Conservation (phyloP, 169 alveolate genomes). For the Toxoplasma gondii region DNA sequence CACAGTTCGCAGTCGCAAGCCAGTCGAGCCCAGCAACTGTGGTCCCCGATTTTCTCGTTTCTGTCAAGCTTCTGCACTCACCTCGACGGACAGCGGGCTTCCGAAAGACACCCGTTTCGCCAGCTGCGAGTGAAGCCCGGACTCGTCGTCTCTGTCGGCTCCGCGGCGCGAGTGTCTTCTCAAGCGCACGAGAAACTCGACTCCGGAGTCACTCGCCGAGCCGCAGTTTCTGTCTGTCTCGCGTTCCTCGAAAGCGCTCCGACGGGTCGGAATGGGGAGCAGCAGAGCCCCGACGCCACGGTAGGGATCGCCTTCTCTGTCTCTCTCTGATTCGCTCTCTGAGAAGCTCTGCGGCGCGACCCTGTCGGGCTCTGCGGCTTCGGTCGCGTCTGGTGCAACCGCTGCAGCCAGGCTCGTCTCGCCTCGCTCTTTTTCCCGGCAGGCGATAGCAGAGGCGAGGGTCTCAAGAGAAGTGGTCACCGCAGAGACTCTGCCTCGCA, state of each 20-base stretch:
- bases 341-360: too few relatives aligned
- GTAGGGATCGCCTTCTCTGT: not conserved
- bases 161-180: not conserved
- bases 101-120: conserved; percentile 39
- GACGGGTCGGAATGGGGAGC: conserved; percentile 6
- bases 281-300: not conserved
- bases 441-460: not conserved
- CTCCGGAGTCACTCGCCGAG: not conserved
- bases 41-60: too few relatives aligned
- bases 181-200: not conserved
- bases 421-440: not conserved
- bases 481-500: not conserved
- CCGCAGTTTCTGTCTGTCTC: not conserved
- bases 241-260: not conserved
- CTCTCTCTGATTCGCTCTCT: too few relatives aligned
- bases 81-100: conserved; percentile 44
- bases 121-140: not conserved
- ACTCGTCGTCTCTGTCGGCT: not conserved
- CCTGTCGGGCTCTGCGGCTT: too few relatives aligned
- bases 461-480: not conserved
- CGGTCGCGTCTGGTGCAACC: not conserved
- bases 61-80: not conserved
- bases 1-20: too few relatives aligned
- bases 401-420: not conserved
- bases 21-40: too few relatives aligned